Base-by-base conservation (phyloP, 257 asterid genomes). In the Thymus quinquecostatus region DNA sequence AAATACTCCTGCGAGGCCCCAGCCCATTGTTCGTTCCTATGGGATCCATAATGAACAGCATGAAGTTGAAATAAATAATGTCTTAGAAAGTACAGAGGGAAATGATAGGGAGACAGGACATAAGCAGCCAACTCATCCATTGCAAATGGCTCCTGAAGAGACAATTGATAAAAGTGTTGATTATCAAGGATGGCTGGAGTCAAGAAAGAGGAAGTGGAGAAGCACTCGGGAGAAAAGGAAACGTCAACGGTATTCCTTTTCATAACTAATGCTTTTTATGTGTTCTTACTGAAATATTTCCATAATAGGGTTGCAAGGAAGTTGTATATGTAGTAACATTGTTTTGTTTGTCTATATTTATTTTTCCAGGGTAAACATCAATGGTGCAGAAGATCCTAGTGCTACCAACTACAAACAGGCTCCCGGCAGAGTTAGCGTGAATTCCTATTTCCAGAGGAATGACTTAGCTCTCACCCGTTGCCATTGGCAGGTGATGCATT, bases 111-210 rank as follows among this genome's bases (percentile, higher is more conserved):
- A 73, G 76, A 80, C 70, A 67, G 84, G 57, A 43, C 62, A 64
- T 68, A 71, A 72, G 61, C 60, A 45, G 51, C 70, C 76, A 68
- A 63, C 66, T 32, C 69, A 77, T 62, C 78, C 79, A 32, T 78
- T 75, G 73, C 87, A 81, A 69, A 75, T 71, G 79, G 84, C 58
- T 73, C 50, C 41, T 62, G 86, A 80, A 66, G 95, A 91, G 74
- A 84, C 75, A 70, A 77, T 86, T 70, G 94, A 89, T 78, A 84
- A 77, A 78, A 82, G 60, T 80, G 86, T 82, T 6, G 89, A 95
- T 77, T 95, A 92, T 87, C 89, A 82, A 70, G 99, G 97, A 75
- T 95, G 99, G 99, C 87, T 95, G 76, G 91, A 95, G 75, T 77
- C 80, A 68, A 91, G 82, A 84, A 95, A 95, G 92, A 85, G 99